Percentiles rank a stretch among this genome's conserved stretches.
Conservation (phyloP, 1,139 yeast species). For the Taphrina pruni region DNA sequence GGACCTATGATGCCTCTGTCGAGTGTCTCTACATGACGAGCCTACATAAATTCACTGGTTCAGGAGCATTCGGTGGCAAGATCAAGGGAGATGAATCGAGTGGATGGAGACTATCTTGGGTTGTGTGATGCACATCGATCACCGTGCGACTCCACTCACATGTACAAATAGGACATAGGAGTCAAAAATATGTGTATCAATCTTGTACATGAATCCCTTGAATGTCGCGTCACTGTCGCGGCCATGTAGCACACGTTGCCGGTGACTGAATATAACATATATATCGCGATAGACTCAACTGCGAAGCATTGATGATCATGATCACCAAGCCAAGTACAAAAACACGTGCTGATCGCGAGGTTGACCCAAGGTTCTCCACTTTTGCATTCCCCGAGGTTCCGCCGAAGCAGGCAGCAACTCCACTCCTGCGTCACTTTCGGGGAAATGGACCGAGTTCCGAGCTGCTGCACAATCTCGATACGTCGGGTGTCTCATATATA, state of each 20-base stretch:
- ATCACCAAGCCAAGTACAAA: neutral
- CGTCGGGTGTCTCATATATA: too few relatives aligned
- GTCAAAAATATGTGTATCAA: neutral
- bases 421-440: too few relatives aligned
- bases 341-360: too few relatives aligned
- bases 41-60: neutral
- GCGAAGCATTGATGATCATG: neutral
- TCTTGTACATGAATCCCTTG: too few relatives aligned
- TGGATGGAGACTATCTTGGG: neutral
- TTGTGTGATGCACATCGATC: too few relatives aligned
- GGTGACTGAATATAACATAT: too few relatives aligned
- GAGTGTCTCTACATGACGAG: neutral
- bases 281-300: too few relatives aligned
- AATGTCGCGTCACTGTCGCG: too few relatives aligned
- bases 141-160: neutral
- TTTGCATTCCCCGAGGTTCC: neutral
- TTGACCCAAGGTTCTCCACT: conserved; percentile 4
- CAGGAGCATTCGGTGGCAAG: neutral
- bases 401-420: too few relatives aligned
- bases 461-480: too few relatives aligned
- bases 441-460: conserved; percentile 1
- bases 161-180: neutral
- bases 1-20: conserved; percentile 1
- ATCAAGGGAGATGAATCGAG: neutral
- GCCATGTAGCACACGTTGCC: too few relatives aligned